Evolutionary conservation across 1,284 basidiomycete species (phyloP).

Genomic region (Ceratobasidium sp.): DNA sequence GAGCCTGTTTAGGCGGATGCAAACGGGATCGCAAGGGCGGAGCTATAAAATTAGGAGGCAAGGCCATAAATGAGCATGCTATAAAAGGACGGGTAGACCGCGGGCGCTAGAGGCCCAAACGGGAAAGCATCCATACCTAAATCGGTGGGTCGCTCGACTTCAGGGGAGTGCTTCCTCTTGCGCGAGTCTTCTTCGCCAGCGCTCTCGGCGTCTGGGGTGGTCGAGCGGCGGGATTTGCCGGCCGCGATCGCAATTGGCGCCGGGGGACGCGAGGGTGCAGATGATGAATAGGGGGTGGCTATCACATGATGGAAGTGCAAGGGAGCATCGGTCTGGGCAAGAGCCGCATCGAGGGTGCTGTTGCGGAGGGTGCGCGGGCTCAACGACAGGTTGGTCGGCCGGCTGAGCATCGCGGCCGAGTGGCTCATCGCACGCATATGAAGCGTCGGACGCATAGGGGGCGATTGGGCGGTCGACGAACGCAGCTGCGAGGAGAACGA

Average conservation of each 20-base stretch:
- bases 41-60: slow-evolving; percentile 49
- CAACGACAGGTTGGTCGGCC: slow-evolving; percentile 22
- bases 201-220: slow-evolving; percentile 19
- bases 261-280: slow-evolving; percentile 55
- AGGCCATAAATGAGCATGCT: slow-evolving; percentile 43
- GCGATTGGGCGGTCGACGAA: slow-evolving; percentile 9
- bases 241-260: slow-evolving; percentile 13
- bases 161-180: slow-evolving; percentile 30
- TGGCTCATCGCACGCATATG: slow-evolving; percentile 40
- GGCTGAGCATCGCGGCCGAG: slow-evolving; percentile 27
- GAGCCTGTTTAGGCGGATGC: slow-evolving; percentile 90
- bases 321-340: neutral
- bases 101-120: slow-evolving; percentile 18
- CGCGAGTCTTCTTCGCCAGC: slow-evolving; percentile 17
- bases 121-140: slow-evolving; percentile 34
- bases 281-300: slow-evolving; percentile 32
- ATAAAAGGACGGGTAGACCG: slow-evolving; percentile 55
- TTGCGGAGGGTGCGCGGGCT: slow-evolving; percentile 35
- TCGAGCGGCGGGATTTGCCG: slow-evolving; percentile 19
- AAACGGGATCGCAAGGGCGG: slow-evolving; percentile 61
- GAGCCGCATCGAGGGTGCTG: slow-evolving; percentile 31
- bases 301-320: slow-evolving; percentile 33
- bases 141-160: slow-evolving; percentile 17
- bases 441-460: slow-evolving; percentile 3
- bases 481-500: slow-evolving; percentile 34